These are phyloP conservation scores for Dictyostelium brefeldianum DNA, from an alignment of 78 protist genomes.

Conservation along the genomic window DNA sequence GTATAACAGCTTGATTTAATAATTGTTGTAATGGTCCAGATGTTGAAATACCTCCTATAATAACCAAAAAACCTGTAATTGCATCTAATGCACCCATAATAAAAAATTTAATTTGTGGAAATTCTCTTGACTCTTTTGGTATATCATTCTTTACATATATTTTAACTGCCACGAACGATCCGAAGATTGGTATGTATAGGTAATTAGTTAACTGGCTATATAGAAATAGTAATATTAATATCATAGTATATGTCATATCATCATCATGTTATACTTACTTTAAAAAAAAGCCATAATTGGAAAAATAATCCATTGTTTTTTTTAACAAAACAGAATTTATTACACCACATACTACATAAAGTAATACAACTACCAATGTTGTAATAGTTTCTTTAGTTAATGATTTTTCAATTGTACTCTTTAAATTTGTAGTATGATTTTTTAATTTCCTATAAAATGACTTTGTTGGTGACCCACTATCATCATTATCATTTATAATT, in stretches of 20 bases:
- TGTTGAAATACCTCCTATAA: constrained; percentile 67
- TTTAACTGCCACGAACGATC: constrained; percentile 16
- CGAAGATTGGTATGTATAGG: constrained; percentile 70
- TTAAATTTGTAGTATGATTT: too few relatives aligned
- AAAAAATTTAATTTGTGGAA: constrained; percentile 40
- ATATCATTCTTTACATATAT: constrained; percentile 34
- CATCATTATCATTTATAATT: too few relatives aligned
- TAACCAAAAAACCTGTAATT: constrained; percentile 59
- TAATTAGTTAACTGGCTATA: constrained; percentile 62
- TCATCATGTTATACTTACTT: constrained; percentile 23
- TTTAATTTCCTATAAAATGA: too few relatives aligned
- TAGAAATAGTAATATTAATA: background rate
- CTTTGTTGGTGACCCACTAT: too few relatives aligned
- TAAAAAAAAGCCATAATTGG: constrained; percentile 70
- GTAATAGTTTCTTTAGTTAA: constrained; percentile 7
- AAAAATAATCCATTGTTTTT: constrained; percentile 32
- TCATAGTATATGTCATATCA: background rate
- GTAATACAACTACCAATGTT: constrained; percentile 1
- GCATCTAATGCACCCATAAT: constrained; percentile 76
- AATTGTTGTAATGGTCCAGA: constrained; percentile 64
- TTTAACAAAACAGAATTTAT: constrained; percentile 34
- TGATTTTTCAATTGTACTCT: background rate
- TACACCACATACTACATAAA: constrained; percentile 55
- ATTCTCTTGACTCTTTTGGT: constrained; percentile 39
- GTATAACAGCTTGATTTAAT: constrained; percentile 63